Conservation (phyloP, 768 basidiomycete genomes). For the Boletus huronensis region DNA sequence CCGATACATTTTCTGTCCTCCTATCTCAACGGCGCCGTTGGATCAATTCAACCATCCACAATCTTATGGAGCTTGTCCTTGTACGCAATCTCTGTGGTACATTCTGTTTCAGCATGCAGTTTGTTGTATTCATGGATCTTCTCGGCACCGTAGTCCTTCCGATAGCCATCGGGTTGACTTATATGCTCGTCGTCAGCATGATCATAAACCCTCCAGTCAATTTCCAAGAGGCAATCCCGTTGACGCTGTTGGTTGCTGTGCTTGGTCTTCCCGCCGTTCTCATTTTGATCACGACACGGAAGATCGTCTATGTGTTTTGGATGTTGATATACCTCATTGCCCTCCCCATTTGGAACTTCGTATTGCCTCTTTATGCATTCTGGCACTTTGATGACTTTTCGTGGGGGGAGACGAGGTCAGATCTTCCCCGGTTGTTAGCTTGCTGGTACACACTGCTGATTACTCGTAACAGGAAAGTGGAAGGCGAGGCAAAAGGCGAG, state of each 20-base stretch:
- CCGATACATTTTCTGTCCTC: constrained; percentile 89
- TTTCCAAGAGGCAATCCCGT: constrained; percentile 92
- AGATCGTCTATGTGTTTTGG: constrained; percentile 96
- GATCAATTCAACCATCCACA: constrained; percentile 99
- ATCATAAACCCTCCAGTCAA: constrained; percentile 74
- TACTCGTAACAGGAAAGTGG: constrained; percentile 70
- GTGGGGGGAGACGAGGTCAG: constrained; percentile 97
- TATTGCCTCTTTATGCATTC: constrained; percentile 93
- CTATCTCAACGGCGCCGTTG: constrained; percentile 96
- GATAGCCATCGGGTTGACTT: constrained; percentile 89
- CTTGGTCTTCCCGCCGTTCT: constrained; percentile 91
- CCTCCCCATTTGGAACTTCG: constrained; percentile 94
- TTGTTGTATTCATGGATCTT: constrained; percentile 97
- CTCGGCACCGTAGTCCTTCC: constrained; percentile 90
- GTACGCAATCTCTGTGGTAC: constrained; percentile 97
- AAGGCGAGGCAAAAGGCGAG: constrained; percentile 79
- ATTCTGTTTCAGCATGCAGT: constrained; percentile 99
- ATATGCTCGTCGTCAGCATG: constrained; percentile 79
- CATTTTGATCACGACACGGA: constrained; percentile 91
- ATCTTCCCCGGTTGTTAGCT: constrained; percentile 1
- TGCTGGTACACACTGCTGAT: constrained; percentile 9
- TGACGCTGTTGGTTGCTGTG: constrained; percentile 84
- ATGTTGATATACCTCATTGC: constrained; percentile 94
- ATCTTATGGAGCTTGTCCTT: constrained; percentile 97
- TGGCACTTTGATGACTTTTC: constrained; percentile 99